Conservation (phyloP, 1,139 yeast genomes). For the Pichia sp. region DNA sequence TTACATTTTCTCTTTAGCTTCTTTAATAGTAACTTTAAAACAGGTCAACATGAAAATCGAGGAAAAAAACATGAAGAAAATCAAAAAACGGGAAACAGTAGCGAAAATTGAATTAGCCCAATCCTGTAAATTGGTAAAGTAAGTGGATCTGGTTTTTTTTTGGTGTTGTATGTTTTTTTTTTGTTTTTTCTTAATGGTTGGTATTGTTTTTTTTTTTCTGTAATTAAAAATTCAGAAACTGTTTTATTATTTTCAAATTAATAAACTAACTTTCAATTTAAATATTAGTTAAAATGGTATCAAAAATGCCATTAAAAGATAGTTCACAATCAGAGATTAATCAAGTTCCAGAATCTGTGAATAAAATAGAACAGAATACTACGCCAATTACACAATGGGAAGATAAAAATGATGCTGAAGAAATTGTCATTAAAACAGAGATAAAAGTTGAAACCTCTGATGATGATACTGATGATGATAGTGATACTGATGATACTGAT, state of each 20-base stretch:
- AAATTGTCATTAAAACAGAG: too few species aligned
- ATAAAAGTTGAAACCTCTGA: neutral
- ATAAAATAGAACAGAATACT: too few species aligned
- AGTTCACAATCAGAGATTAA: too few species aligned
- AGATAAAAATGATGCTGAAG: neutral
- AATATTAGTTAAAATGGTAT: too few species aligned
- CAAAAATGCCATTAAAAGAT: too few species aligned
- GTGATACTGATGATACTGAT: neutral
- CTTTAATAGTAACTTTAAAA: neutral
- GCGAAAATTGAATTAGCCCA: neutral
- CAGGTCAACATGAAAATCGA: neutral
- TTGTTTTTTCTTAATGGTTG: too few species aligned
- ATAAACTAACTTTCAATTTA: too few species aligned
- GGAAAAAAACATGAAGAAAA: neutral
- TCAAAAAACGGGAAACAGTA: neutral
- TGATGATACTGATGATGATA: neutral
- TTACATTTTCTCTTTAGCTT: too few species aligned
- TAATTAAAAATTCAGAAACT: too few species aligned
- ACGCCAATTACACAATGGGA: neutral
- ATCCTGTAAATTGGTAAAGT: neutral
- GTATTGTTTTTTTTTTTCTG: too few species aligned
- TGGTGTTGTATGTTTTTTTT: neutral
- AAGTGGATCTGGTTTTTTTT: neutral
- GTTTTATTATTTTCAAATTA: too few species aligned
- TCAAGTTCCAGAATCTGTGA: too few species aligned